Evolutionary conservation across 306 rosid species (phyloP).

Genomic region (Aeschynomene evenia): DNA sequence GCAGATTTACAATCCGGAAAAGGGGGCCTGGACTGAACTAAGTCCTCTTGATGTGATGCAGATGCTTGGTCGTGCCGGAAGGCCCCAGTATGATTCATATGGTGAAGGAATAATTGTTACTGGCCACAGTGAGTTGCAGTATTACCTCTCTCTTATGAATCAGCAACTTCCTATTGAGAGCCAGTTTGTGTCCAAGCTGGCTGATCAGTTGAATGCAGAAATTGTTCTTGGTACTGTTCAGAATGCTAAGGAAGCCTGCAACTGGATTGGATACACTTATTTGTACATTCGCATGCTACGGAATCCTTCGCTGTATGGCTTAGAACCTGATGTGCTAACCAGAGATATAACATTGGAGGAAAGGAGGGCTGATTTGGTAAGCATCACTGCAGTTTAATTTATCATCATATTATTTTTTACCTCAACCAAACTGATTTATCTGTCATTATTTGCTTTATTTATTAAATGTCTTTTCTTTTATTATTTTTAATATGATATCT

Average conservation of each 20-base stretch:
- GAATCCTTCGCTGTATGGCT: constrained; percentile 80
- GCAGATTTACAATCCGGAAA: constrained; percentile 90
- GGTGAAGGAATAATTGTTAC: constrained; percentile 94
- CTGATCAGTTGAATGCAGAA: constrained; percentile 92
- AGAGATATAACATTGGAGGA: constrained; percentile 77
- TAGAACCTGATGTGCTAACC: constrained; percentile 68
- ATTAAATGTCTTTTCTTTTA: neutral
- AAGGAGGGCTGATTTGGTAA: constrained; percentile 92
- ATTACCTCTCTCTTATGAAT: constrained; percentile 93
- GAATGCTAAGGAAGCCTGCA: constrained; percentile 80
- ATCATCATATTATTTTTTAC: neutral
- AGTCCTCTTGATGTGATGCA: constrained; percentile 97
- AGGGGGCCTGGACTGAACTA: constrained; percentile 97
- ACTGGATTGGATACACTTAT: constrained; percentile 88
- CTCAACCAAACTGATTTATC: neutral
- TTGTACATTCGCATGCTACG: constrained; percentile 75
- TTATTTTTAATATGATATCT: neutral
- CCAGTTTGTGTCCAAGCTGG: constrained; percentile 89
- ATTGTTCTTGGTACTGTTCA: constrained; percentile 91
- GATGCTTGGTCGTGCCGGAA: constrained; percentile 98
- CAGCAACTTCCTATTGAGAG: constrained; percentile 94
- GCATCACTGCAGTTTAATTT: neutral
- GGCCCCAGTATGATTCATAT: constrained; percentile 84
- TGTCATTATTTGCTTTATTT: neutral
- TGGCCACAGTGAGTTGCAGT: constrained; percentile 86